phyloP scores from a whole-genome alignment of 768 basidiomycete species.

The Paxillus ammoniavirescens region DNA sequence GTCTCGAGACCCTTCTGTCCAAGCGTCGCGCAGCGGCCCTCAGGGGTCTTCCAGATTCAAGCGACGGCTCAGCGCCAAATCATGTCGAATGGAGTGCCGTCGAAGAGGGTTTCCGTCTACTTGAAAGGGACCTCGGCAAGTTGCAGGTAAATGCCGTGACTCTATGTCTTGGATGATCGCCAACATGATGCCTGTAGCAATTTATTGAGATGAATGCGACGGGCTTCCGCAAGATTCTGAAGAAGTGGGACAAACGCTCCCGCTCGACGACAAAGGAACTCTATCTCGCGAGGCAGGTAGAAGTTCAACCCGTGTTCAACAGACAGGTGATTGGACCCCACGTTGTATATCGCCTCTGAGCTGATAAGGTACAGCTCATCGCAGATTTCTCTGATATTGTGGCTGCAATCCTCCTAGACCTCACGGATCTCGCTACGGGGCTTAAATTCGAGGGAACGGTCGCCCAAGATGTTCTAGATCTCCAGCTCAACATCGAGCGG shows the following conservation, averaged over 20 bases:
- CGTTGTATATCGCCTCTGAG: conserved; percentile 7
- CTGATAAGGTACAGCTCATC: conserved; percentile 61
- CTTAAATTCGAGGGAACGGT: conserved; percentile 77
- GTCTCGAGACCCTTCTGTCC: conserved; percentile 89
- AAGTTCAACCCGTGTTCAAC: conserved; percentile 98
- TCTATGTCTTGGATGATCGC: conserved; percentile 8
- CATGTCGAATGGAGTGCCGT: conserved; percentile 95
- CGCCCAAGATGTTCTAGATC: conserved; percentile 71
- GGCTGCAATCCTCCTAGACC: conserved; percentile 75
- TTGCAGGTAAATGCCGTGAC: conserved; percentile 64
- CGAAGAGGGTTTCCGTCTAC: conserved; percentile 91
- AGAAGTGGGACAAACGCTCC: conserved; percentile 98
- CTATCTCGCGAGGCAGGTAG: conserved; percentile 93
- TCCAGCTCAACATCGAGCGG: conserved; percentile 67
- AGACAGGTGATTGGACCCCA: conserved; percentile 62
- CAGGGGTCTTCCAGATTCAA: conserved; percentile 66
- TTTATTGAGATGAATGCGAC: conserved; percentile 97
- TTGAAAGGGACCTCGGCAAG: conserved; percentile 93
- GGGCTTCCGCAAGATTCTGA: conserved; percentile 95
- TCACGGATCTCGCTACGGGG: conserved; percentile 72
- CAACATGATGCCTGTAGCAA: conserved; percentile 53
- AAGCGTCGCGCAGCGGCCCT: conserved; percentile 85
- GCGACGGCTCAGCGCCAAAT: conserved; percentile 51
- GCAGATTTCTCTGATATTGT: conserved; percentile 94
- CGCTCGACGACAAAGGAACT: conserved; percentile 95